Evolutionary conservation across 441 rosid species (phyloP).

Genomic region (Arabidopsis hybrid): DNA sequence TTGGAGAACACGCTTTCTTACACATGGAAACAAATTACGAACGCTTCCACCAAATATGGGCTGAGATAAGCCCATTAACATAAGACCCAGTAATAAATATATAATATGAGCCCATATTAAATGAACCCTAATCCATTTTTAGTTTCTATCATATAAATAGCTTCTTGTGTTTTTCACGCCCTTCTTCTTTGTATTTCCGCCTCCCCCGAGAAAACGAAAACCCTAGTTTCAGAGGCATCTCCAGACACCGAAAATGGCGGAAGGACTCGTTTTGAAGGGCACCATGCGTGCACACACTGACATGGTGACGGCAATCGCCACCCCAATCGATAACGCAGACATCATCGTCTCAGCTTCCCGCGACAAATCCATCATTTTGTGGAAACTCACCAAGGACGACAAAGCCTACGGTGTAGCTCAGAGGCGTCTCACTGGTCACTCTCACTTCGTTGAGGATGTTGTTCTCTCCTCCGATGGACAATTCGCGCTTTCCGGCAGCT

Average conservation of each 20-base stretch:
- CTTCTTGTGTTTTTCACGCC: slow-evolving; percentile 4
- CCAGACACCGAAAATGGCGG: slow-evolving; percentile 53
- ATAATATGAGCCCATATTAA: slow-evolving; percentile 30
- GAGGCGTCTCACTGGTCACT: slow-evolving; percentile 92
- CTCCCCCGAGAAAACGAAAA: slow-evolving; percentile 33
- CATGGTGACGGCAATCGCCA: slow-evolving; percentile 93
- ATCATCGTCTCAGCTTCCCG: slow-evolving; percentile 93
- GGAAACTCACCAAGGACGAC: slow-evolving; percentile 90
- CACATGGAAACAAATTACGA: too few species aligned
- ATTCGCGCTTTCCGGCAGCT: slow-evolving; percentile 94
- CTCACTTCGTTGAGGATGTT: slow-evolving; percentile 91
- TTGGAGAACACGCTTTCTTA: too few species aligned
- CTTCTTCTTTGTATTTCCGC: slow-evolving; percentile 25
- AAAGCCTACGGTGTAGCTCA: slow-evolving; percentile 80
- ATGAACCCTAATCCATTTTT: slow-evolving; percentile 39
- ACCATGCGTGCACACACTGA: slow-evolving; percentile 97
- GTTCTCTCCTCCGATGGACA: slow-evolving; percentile 97
- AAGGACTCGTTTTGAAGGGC: slow-evolving; percentile 73
- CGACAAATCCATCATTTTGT: slow-evolving; percentile 89
- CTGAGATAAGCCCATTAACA: neutral
- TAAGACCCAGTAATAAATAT: neutral
- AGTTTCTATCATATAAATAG: slow-evolving; percentile 15
- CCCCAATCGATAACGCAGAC: slow-evolving; percentile 86
- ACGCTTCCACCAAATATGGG: neutral
- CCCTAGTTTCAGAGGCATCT: slow-evolving; percentile 38